Base-by-base conservation (phyloP, 768 basidiomycete species). In the Psilocybe subaeruginosa region DNA sequence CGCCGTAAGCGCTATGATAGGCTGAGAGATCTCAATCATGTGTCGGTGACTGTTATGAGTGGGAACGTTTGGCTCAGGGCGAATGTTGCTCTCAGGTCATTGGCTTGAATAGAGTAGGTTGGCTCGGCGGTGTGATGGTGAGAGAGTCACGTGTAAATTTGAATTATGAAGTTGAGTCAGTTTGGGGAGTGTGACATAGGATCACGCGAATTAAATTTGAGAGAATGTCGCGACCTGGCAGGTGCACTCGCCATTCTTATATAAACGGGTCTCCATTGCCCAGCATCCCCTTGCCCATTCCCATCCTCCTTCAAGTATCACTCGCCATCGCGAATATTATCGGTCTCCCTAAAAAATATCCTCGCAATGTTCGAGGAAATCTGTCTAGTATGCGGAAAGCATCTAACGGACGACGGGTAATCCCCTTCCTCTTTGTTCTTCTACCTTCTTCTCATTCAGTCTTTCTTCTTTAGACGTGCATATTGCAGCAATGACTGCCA, bases 401-500 rank as follows among this genome's bases (percentile, higher is more conserved):
- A 84, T 57, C 80, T 90, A 66, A 71, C 73, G 64, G 85, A 82
- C 73, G 85, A 87, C 72, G 83, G 82, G 88, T 90, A 43, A 43
- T 11, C 7, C 41, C n/a, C 41, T n/a, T n/a, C 11, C 41, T 16
- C 41, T 43, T 43, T 43, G 79, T 64, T 75, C 65, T 57, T 60
- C 64, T 56, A 65, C 65, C 64, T 54, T 3, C 55, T 60, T 37
- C 54, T 58, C 62, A 54, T 46, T 65, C 62, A 16, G 23, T 37
- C 45, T 35, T 30, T 23, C 41, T 12, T 54, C 31, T 66, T 37
- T 58, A 90, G 89, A 59, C 83, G 80, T 60, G 83, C 85, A 0
- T 92, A 91, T 72, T 91, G 90, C 75, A 87, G 85, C 69, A 85
- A 87, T 66, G 81, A 84, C 64, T 92, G 90, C 70, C 83, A 88